Percentiles rank a stretch among this genome's conserved stretches.
These are phyloP conservation scores for Pseudogymnoascus sp. DNA, from an alignment of 2,329 filamentous ascomycete genomes.

Conservation along the genomic window DNA sequence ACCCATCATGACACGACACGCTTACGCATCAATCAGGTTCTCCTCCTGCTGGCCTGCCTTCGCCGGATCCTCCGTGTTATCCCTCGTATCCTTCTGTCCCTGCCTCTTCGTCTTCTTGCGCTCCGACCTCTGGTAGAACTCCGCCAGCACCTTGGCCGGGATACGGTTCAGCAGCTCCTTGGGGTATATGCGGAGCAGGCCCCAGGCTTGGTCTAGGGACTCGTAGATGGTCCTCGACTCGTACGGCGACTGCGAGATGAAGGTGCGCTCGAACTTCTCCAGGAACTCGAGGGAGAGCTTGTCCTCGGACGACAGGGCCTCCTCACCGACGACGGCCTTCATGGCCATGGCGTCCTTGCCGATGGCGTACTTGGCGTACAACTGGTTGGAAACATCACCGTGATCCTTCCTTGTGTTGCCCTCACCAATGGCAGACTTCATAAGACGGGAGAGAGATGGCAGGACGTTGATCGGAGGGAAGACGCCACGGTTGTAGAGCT, in stretches of 20 bases:
- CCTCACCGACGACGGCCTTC: constrained; percentile 99
- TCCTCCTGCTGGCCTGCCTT: constrained; percentile 41
- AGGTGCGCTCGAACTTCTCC: constrained; percentile 95
- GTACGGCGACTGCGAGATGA: constrained; percentile 87
- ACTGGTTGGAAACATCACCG: constrained; percentile 96
- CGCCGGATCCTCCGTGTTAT: constrained; percentile 28
- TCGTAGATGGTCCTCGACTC: constrained; percentile 88
- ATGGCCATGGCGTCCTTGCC: constrained; percentile 96
- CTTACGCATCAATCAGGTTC: constrained; percentile 53
- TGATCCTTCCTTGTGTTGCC: constrained; percentile 95
- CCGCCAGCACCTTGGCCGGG: constrained; percentile 71
- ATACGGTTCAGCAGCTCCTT: constrained; percentile 97
- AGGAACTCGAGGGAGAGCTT: constrained; percentile 97
- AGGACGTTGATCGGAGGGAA: constrained; percentile 99
- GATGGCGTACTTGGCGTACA: constrained; percentile 99
- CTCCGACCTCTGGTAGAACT: constrained; percentile 69
- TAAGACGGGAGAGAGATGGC: constrained; percentile 94
- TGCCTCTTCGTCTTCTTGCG: constrained; percentile 56
- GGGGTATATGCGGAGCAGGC: constrained; percentile 90
- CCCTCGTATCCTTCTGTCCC: constrained; percentile 34
- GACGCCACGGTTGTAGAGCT: constrained; percentile 90
- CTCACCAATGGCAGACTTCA: constrained; percentile 99
- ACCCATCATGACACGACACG: not conserved
- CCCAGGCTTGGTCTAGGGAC: constrained; percentile 93
- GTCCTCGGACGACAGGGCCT: constrained; percentile 90